Evolutionary conservation across 225 moss, liverwort and hornwort genomes (phyloP).

Genomic region (Pseudoscleropodium purum): DNA sequence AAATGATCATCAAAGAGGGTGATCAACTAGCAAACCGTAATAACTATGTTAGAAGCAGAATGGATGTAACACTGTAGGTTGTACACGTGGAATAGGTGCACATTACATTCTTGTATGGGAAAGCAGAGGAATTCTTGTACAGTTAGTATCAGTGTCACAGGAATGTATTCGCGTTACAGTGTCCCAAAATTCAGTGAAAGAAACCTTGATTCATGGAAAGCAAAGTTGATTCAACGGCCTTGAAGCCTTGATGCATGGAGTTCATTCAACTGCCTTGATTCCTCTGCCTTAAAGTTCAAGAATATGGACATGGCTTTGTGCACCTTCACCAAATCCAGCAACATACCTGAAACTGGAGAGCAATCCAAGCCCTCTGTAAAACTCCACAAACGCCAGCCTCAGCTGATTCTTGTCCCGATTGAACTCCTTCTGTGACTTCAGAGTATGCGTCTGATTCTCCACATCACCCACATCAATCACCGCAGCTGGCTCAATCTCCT

Average conservation of each 20-base stretch:
- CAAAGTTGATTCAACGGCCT: not conserved
- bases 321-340: not conserved
- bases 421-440: slow-evolving; percentile 25
- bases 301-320: not conserved
- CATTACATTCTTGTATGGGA: not conserved
- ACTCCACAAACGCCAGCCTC: slow-evolving; percentile 55
- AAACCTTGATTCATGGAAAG: not conserved
- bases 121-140: not conserved
- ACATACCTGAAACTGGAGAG: slow-evolving; percentile 55
- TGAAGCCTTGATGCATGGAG: too few species aligned
- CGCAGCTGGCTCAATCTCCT: not conserved
- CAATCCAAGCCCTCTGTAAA: slow-evolving; percentile 55
- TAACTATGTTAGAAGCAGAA: not conserved
- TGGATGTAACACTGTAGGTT: not conserved
- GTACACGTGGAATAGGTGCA: not conserved
- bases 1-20: not conserved
- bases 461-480: not conserved
- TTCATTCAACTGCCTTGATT: not conserved
- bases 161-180: not conserved
- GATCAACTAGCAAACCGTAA: not conserved
- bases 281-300: not conserved
- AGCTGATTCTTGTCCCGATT: slow-evolving; percentile 34
- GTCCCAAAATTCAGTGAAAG: not conserved
- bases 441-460: not conserved
- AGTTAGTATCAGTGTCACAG: not conserved